Percentiles rank a stretch among this genome's conserved stretches.
phyloP scores from a whole-genome alignment of 2,329 filamentous ascomycete species.

The Fusarium sp. region DNA sequence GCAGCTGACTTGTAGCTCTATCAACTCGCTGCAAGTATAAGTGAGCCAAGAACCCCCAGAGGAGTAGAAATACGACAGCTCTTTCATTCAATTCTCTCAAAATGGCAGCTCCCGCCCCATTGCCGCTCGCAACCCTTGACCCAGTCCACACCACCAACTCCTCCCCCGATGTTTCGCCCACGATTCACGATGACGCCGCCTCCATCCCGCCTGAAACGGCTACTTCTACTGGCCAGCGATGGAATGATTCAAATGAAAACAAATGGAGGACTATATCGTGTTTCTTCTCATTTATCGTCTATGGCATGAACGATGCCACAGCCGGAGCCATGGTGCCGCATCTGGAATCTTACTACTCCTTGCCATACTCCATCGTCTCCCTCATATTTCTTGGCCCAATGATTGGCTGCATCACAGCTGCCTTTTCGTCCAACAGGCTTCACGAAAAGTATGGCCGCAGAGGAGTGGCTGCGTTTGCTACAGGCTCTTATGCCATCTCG shows the following conservation, averaged over 20 bases:
- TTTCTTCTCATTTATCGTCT: constrained; percentile 16
- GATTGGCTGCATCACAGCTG: constrained; percentile 2
- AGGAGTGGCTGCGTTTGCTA: background rate
- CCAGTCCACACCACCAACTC: background rate
- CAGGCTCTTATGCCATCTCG: background rate
- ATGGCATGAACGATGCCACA: constrained; percentile 22
- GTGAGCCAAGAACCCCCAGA: background rate
- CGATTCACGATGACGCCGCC: background rate
- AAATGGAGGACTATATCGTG: constrained; percentile 1
- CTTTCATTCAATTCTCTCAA: background rate
- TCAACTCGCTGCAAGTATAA: background rate
- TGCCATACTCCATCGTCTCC: constrained; percentile 11
- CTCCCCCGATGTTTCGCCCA: background rate
- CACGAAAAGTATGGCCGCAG: background rate
- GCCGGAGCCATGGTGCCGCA: constrained; percentile 8
- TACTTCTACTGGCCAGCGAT: background rate
- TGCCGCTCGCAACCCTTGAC: background rate
- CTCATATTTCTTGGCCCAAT: constrained; percentile 13
- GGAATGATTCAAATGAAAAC: constrained; percentile 9
- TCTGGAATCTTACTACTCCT: constrained; percentile 4
- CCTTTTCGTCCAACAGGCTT: constrained; percentile 2
- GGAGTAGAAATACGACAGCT: background rate
- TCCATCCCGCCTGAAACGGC: background rate
- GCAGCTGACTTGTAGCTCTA: background rate
- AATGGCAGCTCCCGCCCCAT: background rate